Base-by-base conservation (phyloP, 2,329 filamentous ascomycete genomes). In the Chaetomium globosum region DNA sequence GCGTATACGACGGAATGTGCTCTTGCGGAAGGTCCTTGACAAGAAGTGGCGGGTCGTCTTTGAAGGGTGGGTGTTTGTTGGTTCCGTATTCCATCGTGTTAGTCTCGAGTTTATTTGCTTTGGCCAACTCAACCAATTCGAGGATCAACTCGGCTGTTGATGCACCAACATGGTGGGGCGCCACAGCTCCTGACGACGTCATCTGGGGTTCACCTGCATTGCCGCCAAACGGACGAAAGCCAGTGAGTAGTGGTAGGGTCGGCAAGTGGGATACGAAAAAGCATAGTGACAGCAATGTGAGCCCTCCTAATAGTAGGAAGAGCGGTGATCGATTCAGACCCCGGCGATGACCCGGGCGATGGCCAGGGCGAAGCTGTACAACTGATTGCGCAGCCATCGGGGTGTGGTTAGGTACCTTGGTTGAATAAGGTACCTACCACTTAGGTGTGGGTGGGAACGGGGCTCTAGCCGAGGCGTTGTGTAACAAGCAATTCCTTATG, bases 1-100 rank as follows among this genome's bases (percentile, higher is more conserved):
- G 64, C 54, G 30, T 60, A 55, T 46, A 61, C 66, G 23, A 19
- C n/a, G 74, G 72, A 10, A 75, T 59, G 53, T 74, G 66, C 52
- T 74, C 67, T 2, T 71, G 64, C 0, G 77, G 73, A 48, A 78
- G 73, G 49, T 75, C 72, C n/a, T 63, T 69, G 3, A 79, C 61
- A 19, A 74, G 30, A 43, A 64, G 68, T 21, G 71, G 65, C 8
- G 76, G 68, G 62, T 71, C 71, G 60, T 67, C 63, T 39, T 72
- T 71, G 68, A 81, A 74, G 8, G 68, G 70, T 28, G 80, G 81
- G 26, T 79, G 78, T 3, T 72, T 74, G 56, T 76, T 74, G 16
- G 75, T 75, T 67, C 75, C 79, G 72, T 80, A 81, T 10, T 73
- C 73, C 78, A 81, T 81, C 62, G 75, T 71, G 36, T 55, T 46